A percentile compares a stretch with the other conserved stretches of the same genome.
phyloP scores from a whole-genome alignment of 192 early-diverging fungal species.

The Rhizophagus sp. region DNA sequence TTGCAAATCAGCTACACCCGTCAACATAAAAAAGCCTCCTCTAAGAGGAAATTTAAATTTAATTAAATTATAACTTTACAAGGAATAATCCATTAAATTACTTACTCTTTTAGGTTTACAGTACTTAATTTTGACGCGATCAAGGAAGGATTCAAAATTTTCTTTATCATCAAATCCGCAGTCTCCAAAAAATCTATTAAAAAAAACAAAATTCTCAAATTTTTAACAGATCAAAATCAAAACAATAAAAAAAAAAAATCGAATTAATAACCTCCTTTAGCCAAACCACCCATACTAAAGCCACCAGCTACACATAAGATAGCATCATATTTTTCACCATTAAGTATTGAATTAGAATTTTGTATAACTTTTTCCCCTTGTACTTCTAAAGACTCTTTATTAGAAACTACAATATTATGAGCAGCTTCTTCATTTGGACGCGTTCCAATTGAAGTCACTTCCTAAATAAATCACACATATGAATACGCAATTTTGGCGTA shows the following conservation, averaged over 20 bases:
- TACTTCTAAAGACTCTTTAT: slow-evolving; percentile 48
- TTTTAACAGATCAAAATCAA: slow-evolving; percentile 7
- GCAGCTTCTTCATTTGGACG: slow-evolving; percentile 70
- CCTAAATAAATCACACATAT: slow-evolving; percentile 38
- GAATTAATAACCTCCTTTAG: slow-evolving; percentile 50
- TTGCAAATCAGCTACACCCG: slow-evolving; percentile 56
- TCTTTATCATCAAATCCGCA: slow-evolving; percentile 76
- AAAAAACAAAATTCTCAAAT: too few species aligned
- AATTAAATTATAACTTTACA: neutral
- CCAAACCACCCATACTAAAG: slow-evolving; percentile 90
- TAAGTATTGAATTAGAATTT: slow-evolving; percentile 41
- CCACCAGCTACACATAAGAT: slow-evolving; percentile 95
- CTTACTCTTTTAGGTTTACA: slow-evolving; percentile 67
- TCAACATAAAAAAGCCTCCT: slow-evolving; percentile 74
- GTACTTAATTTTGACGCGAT: slow-evolving; percentile 84
- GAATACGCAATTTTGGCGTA: too few species aligned
- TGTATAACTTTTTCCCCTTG: slow-evolving; percentile 60
- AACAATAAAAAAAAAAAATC: slow-evolving; percentile 8
- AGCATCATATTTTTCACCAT: slow-evolving; percentile 65
- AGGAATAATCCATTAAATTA: neutral
- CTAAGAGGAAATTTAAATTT: slow-evolving; percentile 32
- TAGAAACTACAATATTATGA: slow-evolving; percentile 65
- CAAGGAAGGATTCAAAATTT: slow-evolving; percentile 80
- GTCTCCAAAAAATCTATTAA: slow-evolving; percentile 63
- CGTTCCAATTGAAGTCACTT: slow-evolving; percentile 80